Evolutionary conservation across 768 basidiomycete genomes (phyloP).

Genomic region (Chalciporus piperatus): DNA sequence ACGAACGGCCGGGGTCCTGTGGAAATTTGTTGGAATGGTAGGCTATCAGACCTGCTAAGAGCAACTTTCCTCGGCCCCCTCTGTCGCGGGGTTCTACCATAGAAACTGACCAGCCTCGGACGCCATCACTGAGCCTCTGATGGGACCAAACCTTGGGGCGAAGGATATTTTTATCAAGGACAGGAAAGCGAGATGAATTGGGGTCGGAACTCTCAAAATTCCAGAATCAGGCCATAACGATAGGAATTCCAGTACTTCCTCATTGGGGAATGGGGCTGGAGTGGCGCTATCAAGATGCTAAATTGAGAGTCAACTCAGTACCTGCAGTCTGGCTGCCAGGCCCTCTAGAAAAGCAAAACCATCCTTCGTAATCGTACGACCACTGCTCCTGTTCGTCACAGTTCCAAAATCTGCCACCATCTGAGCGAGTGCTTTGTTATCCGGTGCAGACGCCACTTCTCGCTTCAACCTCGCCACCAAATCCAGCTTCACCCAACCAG

Average conservation of each 20-base stretch:
- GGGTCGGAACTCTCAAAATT: no score
- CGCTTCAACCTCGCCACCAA: slow-evolving; percentile 55
- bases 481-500: slow-evolving; percentile 54
- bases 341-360: slow-evolving; percentile 68
- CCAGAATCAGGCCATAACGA: slow-evolving; percentile 1
- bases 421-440: slow-evolving; percentile 55
- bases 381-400: slow-evolving; percentile 64
- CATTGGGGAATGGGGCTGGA: neutral
- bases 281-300: neutral
- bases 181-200: neutral
- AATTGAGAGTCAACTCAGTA: slow-evolving; percentile 8
- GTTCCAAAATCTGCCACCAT: slow-evolving; percentile 71
- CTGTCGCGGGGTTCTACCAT: no score
- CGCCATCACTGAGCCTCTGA: no score
- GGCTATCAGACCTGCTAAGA: neutral
- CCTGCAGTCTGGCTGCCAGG: slow-evolving; percentile 51
- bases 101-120: no score
- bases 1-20: neutral
- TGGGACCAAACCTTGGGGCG: slow-evolving; percentile 1
- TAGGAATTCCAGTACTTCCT: neutral
- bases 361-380: slow-evolving; percentile 75
- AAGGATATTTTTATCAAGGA: neutral
- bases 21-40: neutral
- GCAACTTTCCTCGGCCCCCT: no score
- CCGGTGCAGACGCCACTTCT: slow-evolving; percentile 50